Evolutionary conservation across 495 filamentous ascomycete genomes (phyloP), one percentile per base, ranked within the genome.

Genomic region (Podospora australis): DNA sequence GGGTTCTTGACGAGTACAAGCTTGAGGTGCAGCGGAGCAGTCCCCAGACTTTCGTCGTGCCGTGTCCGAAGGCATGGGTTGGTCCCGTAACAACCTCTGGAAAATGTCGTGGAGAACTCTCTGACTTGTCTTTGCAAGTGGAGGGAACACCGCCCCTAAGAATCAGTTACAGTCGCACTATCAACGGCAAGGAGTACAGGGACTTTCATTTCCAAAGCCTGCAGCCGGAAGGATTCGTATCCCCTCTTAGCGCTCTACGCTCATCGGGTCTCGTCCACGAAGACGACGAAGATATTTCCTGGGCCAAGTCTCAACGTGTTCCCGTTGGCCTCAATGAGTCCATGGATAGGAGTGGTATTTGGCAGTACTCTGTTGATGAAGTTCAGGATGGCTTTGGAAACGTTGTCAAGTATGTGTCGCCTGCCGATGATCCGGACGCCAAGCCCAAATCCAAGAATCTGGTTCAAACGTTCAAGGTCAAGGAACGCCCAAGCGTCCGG

Each of bases 381-480:
- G 88, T 98, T 23, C 77, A 85, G 46, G 92, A 98, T 72, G 92
- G 79, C 8, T 81, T 84, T 49, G 92, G 91, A 13, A 98, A 98
- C 56, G 65, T 85, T 30, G 83, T 88, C 46, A 88, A 83, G 46
- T 98, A 95, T 60, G 77, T 83, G n/a, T 67, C 70, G 5, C 68
- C 72, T 11, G 75, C 77, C 21, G 79, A 84, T 39, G 85, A 91
- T 23, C 73, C 76, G 52, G 84, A 78, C 26, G 73, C 68, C 53
- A 75, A 66, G 53, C 73, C 70, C 17, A 87, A 76, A 58, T 68
- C 64, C 20, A 70, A 68, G 39, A 75, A 83, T 40, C 74, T 92
- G 55, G 81, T 87, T 50, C 88, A 94, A 53, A 72, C 69, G 26
- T 88, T 98, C 48, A 72, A 75, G 10, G 90, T 98, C 39, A 88